A percentile compares a stretch with the other conserved stretches of the same genome.
These are phyloP conservation scores for Spergularia bocconei DNA, from an alignment of 148 eudicot genomes.

Conservation along the genomic window DNA sequence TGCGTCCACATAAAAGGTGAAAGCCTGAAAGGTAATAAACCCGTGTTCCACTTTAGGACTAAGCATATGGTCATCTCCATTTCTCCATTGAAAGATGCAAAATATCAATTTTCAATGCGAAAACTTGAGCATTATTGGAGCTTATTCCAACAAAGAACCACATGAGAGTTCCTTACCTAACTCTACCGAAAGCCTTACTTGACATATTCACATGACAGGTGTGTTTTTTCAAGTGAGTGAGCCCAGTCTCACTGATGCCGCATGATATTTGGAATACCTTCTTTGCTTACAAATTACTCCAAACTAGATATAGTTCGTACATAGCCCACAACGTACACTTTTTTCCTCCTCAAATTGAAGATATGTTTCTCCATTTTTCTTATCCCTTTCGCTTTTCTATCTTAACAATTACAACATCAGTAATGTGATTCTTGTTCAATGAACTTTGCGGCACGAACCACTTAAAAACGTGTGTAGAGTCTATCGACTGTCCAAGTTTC, in stretches of 20 bases:
- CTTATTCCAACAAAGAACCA: background rate
- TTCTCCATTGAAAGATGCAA: background rate
- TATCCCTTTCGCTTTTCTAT: background rate
- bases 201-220: constrained; percentile 19
- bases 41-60: no score
- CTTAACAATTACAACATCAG: no score
- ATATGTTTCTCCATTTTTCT: constrained; percentile 1
- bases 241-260: constrained; percentile 18
- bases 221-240: constrained; percentile 19
- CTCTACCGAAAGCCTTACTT: constrained; percentile 19
- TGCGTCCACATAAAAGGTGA: no score
- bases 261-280: constrained; percentile 29
- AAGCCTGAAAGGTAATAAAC: no score
- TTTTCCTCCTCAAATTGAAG: constrained; percentile 16
- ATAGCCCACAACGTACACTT: background rate
- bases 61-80: background rate
- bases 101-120: background rate
- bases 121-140: constrained; percentile 7
- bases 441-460: no score
- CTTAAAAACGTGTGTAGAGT: no score
- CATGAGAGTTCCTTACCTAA: constrained; percentile 32
- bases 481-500: no score
- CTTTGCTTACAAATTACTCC: constrained; percentile 38
- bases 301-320: background rate
- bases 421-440: no score